phyloP scores from a whole-genome alignment of 148 eudicot genomes.

The Simmondsia chinensis region DNA sequence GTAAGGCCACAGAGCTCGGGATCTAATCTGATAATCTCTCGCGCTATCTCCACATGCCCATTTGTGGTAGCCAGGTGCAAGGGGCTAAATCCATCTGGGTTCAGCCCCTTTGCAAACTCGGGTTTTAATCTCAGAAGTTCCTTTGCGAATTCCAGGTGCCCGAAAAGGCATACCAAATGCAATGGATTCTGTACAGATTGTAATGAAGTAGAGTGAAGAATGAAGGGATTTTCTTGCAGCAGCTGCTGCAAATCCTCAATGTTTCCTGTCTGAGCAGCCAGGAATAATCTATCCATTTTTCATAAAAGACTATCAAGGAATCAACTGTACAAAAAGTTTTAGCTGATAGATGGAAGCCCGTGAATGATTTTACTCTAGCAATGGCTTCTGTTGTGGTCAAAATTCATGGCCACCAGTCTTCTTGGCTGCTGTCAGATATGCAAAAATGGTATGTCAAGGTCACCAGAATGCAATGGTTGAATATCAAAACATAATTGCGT shows the following conservation, averaged over 20 bases:
- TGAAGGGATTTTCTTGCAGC: slow-evolving; percentile 19
- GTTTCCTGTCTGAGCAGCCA: slow-evolving; percentile 24
- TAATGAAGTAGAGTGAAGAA: slow-evolving; percentile 15
- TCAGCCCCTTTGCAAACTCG: slow-evolving; percentile 28
- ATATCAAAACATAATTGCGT: neutral
- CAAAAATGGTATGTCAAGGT: no score
- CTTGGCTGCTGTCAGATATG: no score
- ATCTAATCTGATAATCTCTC: slow-evolving; percentile 31
- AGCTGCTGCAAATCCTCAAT: slow-evolving; percentile 15
- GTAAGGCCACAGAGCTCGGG: slow-evolving; percentile 11
- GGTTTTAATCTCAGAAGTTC: slow-evolving; percentile 19
- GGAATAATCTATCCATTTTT: slow-evolving; percentile 17
- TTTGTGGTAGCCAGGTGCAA: slow-evolving; percentile 44
- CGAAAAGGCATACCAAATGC: slow-evolving; percentile 25
- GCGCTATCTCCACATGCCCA: slow-evolving; percentile 32
- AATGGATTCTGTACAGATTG: slow-evolving; percentile 21
- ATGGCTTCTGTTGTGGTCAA: no score
- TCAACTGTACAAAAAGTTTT: no score
- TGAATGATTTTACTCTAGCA: no score
- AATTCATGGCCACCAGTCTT: no score
- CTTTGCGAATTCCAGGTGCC: slow-evolving; percentile 25
- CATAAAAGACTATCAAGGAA: no score
- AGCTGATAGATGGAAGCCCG: no score
- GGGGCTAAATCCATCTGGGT: slow-evolving; percentile 39
- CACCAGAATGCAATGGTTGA: neutral